A percentile compares a stretch with the other conserved stretches of the same genome.
Evolutionary conservation across 2,329 filamentous ascomycete species (phyloP).

Genomic region (Xylaria polymorpha): DNA sequence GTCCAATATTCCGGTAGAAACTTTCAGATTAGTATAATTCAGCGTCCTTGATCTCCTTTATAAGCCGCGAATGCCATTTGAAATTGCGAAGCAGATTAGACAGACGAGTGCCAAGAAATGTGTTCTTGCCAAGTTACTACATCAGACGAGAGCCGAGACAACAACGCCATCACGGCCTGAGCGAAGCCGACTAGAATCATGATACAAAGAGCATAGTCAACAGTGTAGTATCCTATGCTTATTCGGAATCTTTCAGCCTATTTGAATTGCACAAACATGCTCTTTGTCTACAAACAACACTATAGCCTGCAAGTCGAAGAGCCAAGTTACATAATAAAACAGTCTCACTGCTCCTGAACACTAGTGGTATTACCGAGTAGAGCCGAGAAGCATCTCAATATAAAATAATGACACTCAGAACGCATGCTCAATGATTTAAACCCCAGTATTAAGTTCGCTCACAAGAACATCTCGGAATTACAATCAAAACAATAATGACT

Average conservation of each 20-base stretch:
- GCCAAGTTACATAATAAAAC: neutral
- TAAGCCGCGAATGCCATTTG: neutral
- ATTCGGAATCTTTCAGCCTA: neutral
- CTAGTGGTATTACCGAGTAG: neutral
- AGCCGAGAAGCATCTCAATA: neutral
- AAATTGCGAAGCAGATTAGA: neutral
- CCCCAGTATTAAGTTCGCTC: neutral
- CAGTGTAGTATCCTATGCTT: neutral
- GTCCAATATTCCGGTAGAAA: neutral
- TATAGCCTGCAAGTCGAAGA: neutral
- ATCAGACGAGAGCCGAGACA: neutral
- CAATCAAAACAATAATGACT: neutral
- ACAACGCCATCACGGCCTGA: neutral
- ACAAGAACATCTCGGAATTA: neutral
- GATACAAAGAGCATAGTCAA: neutral
- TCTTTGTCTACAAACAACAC: neutral
- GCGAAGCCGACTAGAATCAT: neutral
- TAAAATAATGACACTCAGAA: neutral
- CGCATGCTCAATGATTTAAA: no score
- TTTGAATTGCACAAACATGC: neutral
- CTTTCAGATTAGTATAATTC: constrained; percentile 14
- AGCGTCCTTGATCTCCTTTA: no score
- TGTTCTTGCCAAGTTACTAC: neutral
- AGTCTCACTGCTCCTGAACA: neutral
- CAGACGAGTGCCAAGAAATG: neutral